Conservation (phyloP, 768 basidiomycete species). For the Psilocybe cyanescens region DNA sequence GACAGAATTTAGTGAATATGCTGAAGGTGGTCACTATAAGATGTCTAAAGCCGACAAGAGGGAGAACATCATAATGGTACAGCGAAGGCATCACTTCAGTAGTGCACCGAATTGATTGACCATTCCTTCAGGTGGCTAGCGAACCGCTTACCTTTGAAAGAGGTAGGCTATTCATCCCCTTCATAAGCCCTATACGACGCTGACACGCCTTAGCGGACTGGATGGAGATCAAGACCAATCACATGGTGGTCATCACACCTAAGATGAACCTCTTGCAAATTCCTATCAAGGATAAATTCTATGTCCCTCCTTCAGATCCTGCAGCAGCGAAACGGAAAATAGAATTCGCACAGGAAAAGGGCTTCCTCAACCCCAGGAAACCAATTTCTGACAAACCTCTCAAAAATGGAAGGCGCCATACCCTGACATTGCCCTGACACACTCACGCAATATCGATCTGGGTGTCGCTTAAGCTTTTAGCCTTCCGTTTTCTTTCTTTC, state of each 20-base stretch:
- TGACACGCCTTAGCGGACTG: constrained; percentile 73
- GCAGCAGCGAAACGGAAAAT: constrained; percentile 67
- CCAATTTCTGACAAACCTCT: constrained; percentile 24
- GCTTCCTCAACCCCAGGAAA: constrained; percentile 70
- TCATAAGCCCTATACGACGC: not conserved
- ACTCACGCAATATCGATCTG: not conserved
- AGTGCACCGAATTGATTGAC: not conserved
- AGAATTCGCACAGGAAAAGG: constrained; percentile 88
- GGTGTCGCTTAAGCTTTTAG: not conserved
- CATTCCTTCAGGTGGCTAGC: constrained; percentile 65
- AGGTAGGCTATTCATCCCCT: constrained; percentile 43
- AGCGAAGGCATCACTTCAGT: constrained; percentile 19
- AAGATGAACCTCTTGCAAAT: constrained; percentile 96
- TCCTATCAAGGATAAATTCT: constrained; percentile 92
- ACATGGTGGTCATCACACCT: constrained; percentile 93
- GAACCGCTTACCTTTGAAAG: constrained; percentile 98
- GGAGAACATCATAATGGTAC: constrained; percentile 92
- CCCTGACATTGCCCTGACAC: constrained; percentile 16
- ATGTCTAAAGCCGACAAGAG: constrained; percentile 97
- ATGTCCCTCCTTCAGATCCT: constrained; percentile 86
- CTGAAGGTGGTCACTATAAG: constrained; percentile 87
- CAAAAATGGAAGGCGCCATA: constrained; percentile 20
- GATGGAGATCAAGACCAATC: constrained; percentile 99
- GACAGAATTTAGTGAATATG: constrained; percentile 90
- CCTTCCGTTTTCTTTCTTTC: not conserved